Base-by-base conservation (phyloP, 805 yeast species). In the Maudiozyma bulderi region DNA sequence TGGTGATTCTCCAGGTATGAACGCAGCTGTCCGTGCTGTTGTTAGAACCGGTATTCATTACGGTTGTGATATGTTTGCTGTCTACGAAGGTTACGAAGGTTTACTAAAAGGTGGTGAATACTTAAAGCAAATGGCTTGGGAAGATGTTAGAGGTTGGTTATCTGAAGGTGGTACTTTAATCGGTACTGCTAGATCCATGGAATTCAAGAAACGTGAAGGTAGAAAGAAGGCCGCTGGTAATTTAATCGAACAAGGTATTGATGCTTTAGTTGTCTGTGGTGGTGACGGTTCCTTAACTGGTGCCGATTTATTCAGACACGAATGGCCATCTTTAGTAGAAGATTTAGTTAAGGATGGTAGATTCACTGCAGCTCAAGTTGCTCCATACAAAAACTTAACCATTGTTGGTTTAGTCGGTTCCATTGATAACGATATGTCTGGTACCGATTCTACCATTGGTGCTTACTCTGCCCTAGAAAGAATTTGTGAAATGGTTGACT, bases 1-100 rank as follows among this genome's bases (percentile, higher is more conserved):
- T 58, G 99, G 99, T 69, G 99, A 93, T 65, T 86, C 98, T 47
- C 99, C 95, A 32, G 99, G 99, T 60, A 93, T 93, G 99, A 88
- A 89, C 68, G 91, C 97, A 5, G 86, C 83, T 30, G 99, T 93
- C 7, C 77, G 99, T 54, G 95, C 98, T 0, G 95, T 93, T 51
- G 96, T 91, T 8, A 78, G 99, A 59, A 80, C 96, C 1, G 96
- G 95, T 53, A 87, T 93, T 54, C 79, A 74, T 71, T 75, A 81
- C 50, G 90, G 85, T 14, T 93, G 98, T 72, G 95, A 89, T 54
- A 91, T 89, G 32, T 93, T 76, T 60, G 97, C 95, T 30, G 81
- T 95, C 45, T 83, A 79, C 65, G 99, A 93, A 70, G 99, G 99
- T 53, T 93, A 93, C 73, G 85, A 86, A 54, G 99, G 99, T 52